Evolutionary conservation across 78 protist genomes (phyloP), one percentile per base, ranked within the genome.

Genomic region (Protostelium mycophagum): DNA sequence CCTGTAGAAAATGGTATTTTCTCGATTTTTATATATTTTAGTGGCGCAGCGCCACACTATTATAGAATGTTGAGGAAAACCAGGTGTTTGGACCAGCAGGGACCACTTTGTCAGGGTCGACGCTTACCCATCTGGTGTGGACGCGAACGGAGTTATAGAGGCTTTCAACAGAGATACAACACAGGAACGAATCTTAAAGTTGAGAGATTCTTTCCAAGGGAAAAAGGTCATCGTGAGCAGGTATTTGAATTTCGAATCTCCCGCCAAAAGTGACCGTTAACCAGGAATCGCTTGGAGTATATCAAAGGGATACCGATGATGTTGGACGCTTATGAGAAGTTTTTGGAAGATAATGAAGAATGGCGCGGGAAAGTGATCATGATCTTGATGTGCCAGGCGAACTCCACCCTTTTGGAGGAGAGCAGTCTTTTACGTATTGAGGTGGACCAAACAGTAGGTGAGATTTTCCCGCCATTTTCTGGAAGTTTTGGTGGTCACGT

Each of bases 271-370:
- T 51, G 5, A 51, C 5, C 5, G 5, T 51, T 16, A 9, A 97
- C 97, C 0, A 28, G 95, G 83, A 97, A 97, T 88, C 63, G 96
- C 35, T 86, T 97, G n/a, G 98, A 97, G 88, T 93, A 93, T 86
- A 95, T 96, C 91, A 96, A 96, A 87, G 98, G 96, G 35, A 91
- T 96, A 73, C 96, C 96, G 73, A 89, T 88, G 37, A 96, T 96
- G 85, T 90, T 97, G 34, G 83, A 37, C 34, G 98, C 97, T 5
- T 86, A 88, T 35, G 96, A 96, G 87, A 5, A 28, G 28, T 1
- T 97, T 0, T 85, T 97, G 28, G 31, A 83, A 36, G 35, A 35
- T 0, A 73, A 94, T 85, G 91, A 93, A 10, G 85, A 88, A 16
- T 86, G n/a, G 0, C 25, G 28, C 38, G 92, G 94, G 1, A 39